Base-by-base conservation (phyloP, 108 stramenopile genomes). In the Craspedostauros australis region DNA sequence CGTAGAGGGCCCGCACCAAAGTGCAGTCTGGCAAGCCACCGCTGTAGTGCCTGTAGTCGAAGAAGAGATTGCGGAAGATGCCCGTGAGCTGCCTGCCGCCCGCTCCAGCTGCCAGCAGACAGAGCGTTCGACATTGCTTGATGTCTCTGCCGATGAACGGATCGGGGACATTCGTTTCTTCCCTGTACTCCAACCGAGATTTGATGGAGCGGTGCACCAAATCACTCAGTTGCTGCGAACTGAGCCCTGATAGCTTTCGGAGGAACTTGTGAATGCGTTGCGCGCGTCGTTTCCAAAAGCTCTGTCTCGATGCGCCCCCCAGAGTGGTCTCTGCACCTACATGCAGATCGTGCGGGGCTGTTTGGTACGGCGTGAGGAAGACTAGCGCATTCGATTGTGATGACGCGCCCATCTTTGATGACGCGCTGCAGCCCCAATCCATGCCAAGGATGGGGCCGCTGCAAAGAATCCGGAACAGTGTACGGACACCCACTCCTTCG, bases 21-120 rank as follows among this genome's bases (percentile, higher is more conserved):
- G 80, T 49, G 39, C 82, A 50, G 46, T 91, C 89, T 24, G 89
- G 89, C 14, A 91, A 50, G 2, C 89, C 89, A 21, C 85, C 89
- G 57, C 76, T 76, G 57, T 83, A 91, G 44, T 87, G 83, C 18
- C 89, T 64, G 50, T 91, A 91, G 52, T 91, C 89, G 52, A 75
- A 86, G 44, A 68, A 75, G 27, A 87, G 55, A 36, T 70, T 66
- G 1, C 86, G 75, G 36, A 80, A 91, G 6, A 83, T 79, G 2
- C 68, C 39, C 37, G 81, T 55, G 3, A 91, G 71, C 15, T 65
- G 60, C 22, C 58, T 71, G 1, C 83, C 83, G 12, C 89, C 89
- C 25, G 81, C 62, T 29, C 75, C 89, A 50, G 74, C 78, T 34
- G 85, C 89, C 19, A 91, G 24, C 48, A 79, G 54, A 8, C 83